Conservation (phyloP, 2,329 filamentous ascomycete genomes). For the Calonectria pseudoreteaudii region DNA sequence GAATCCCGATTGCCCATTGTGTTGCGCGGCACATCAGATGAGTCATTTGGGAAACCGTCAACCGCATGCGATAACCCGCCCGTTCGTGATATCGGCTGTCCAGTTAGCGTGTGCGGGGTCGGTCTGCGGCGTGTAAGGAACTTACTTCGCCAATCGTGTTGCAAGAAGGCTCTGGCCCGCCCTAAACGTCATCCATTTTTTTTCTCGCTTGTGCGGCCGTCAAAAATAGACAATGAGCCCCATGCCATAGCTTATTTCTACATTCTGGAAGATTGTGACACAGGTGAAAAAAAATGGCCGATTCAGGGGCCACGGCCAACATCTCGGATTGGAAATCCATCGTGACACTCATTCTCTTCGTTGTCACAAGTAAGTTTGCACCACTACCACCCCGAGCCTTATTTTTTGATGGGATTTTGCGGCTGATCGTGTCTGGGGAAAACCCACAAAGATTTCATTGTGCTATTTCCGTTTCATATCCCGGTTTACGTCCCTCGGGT, state of each 20-base stretch:
- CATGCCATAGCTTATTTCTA: background rate
- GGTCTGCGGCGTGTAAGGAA: background rate
- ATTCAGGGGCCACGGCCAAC: conserved; percentile 34
- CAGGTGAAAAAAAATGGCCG: conserved; percentile 23
- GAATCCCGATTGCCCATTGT: background rate
- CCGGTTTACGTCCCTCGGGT: conserved; percentile 69
- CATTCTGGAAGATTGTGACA: background rate
- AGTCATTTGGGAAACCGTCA: background rate
- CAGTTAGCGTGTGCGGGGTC: background rate
- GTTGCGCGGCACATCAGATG: background rate
- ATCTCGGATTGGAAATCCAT: conserved; percentile 78
- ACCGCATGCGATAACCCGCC: background rate
- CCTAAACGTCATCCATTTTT: background rate
- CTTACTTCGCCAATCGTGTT: background rate
- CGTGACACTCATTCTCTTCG: conserved; percentile 75
- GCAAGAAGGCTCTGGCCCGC: background rate
- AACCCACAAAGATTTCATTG: conserved; percentile 67
- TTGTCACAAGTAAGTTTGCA: conserved; percentile 73
- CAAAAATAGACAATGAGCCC: background rate
- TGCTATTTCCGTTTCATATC: conserved; percentile 76
- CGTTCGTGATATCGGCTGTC: background rate
- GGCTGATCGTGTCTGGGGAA: background rate
- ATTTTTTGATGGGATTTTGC: background rate
- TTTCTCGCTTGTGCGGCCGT: background rate
- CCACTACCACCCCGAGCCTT: no score